Base-by-base conservation (phyloP, 352 stramenopile species). In the Elongisporangium anandrum region DNA sequence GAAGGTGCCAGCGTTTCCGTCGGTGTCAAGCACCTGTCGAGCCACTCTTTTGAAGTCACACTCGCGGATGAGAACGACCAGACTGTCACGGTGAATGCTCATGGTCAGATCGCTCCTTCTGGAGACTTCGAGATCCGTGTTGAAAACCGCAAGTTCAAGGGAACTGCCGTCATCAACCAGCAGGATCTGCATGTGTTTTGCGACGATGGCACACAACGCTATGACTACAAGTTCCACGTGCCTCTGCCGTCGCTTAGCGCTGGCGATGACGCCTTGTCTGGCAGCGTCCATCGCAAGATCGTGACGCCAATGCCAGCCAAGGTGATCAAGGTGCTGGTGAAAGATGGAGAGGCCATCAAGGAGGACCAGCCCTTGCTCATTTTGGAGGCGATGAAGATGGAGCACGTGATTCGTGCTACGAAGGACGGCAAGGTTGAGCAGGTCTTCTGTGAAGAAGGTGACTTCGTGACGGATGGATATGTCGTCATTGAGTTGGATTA, bases 311-410 rank as follows among this genome's bases (percentile, higher is more conserved):
- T 99, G 95, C 95, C 96, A 24, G 95, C 94, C 50, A 98, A 97
- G 67, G 90, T 99, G 59, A 88, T 96, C 50, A 89, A 94, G 54
- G 85, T 98, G 54, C 68, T 95, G 60, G 83, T 92, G 59, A 79
- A 88, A 52, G 79, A 75, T n/a, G 95, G 96, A 20, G 86, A 98
- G 47, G 57, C 34, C 7, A 95, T 99, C 50, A 74, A 70, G 12
- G 73, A 77, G 52, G 94, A 96, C 61, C 85, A 98, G 63, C 74
- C 93, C 16, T 65, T 99, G 47, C 51, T 98, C 53, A 96, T 98
- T 59, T 94, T 98, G 79, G 95, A 98, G 71, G 95, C 96, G 23
- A 99, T 99, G 95, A 99, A 99, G 80, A 99, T 99, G 96, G 92
- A 99, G 65, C 80, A 92, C 66, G 72, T 85, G 52, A 88, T 94